A percentile compares a stretch with the other conserved stretches of the same genome.
Conservation (phyloP, 345 rosid species). For the Corchorus capsularis region DNA sequence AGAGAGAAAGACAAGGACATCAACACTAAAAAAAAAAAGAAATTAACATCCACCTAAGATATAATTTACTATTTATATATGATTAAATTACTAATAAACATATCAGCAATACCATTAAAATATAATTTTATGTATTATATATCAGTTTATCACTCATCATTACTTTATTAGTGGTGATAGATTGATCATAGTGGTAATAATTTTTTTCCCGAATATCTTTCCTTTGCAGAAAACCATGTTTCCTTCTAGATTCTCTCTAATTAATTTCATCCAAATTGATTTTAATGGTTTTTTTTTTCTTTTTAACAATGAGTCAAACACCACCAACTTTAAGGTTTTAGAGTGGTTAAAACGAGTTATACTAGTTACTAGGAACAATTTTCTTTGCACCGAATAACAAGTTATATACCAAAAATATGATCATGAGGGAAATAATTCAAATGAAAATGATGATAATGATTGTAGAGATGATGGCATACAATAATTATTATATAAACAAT, state of each 20-base stretch:
- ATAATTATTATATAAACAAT: conserved; percentile 6
- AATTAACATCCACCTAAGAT: background rate
- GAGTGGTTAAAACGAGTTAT: background rate
- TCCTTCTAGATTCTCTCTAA: background rate
- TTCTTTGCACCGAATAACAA: conserved; percentile 22
- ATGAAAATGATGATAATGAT: conserved; percentile 40
- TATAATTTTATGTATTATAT: conserved; percentile 4
- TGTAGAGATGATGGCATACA: conserved; percentile 39
- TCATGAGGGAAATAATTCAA: conserved; percentile 26
- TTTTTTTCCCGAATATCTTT: conserved; percentile 4
- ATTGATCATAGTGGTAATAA: conserved; percentile 23
- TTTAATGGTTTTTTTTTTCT: no score
- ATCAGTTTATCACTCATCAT: conserved; percentile 13
- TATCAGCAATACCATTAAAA: conserved; percentile 2
- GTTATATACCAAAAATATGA: conserved; percentile 6
- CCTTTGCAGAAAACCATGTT: conserved; percentile 12
- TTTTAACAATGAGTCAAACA: conserved; percentile 13
- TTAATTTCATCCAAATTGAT: background rate
- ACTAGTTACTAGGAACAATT: background rate
- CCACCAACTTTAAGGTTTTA: background rate
- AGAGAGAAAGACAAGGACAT: conserved; percentile 17
- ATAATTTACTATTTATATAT: background rate
- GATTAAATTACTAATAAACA: background rate
- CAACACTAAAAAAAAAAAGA: background rate
- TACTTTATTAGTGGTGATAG: conserved; percentile 28